Percentiles rank a stretch among this genome's conserved stretches.
Conservation (phyloP, 1,139 yeast genomes). For the Yamadazyma trypodendri region DNA sequence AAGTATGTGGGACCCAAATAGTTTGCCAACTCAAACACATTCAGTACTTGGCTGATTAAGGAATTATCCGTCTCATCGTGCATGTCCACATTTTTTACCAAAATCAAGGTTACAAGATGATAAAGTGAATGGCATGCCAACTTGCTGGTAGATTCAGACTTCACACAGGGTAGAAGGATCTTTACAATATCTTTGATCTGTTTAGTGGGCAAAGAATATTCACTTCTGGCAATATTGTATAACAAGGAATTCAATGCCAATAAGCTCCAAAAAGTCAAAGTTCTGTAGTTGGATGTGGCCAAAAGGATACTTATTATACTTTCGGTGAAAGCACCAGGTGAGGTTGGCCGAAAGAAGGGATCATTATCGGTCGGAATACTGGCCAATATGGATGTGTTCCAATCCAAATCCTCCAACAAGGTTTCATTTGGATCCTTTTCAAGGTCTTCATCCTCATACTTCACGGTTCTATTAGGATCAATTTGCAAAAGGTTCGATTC, state of each 20-base stretch:
- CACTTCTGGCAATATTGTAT: constrained; percentile 5
- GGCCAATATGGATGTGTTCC: constrained; percentile 1
- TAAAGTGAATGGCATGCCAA: constrained; percentile 8
- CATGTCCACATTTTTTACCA: constrained; percentile 2
- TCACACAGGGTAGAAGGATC: constrained; percentile 12
- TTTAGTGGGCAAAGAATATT: constrained; percentile 1
- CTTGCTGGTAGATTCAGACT: constrained; percentile 9
- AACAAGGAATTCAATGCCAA: constrained; percentile 13
- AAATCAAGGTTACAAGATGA: constrained; percentile 7
- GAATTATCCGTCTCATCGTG: constrained; percentile 7
- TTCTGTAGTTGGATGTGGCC: constrained; percentile 5
- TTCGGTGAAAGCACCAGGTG: not conserved
- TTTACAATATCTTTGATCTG: constrained; percentile 6
- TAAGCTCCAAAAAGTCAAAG: constrained; percentile 10
- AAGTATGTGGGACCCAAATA: constrained; percentile 56
- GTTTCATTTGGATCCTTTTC: not conserved
- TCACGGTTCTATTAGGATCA: not conserved
- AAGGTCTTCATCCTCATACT: not conserved
- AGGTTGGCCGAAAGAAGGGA: not conserved
- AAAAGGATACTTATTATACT: constrained; percentile 4
- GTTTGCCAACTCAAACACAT: constrained; percentile 52
- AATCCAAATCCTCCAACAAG: not conserved
- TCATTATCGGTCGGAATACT: not conserved
- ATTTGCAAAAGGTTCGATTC: constrained; percentile 1
- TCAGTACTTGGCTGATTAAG: constrained; percentile 44